Evolutionary conservation across 108 stramenopile genomes (phyloP).

Genomic region (Pseudonitzschia pungens): DNA sequence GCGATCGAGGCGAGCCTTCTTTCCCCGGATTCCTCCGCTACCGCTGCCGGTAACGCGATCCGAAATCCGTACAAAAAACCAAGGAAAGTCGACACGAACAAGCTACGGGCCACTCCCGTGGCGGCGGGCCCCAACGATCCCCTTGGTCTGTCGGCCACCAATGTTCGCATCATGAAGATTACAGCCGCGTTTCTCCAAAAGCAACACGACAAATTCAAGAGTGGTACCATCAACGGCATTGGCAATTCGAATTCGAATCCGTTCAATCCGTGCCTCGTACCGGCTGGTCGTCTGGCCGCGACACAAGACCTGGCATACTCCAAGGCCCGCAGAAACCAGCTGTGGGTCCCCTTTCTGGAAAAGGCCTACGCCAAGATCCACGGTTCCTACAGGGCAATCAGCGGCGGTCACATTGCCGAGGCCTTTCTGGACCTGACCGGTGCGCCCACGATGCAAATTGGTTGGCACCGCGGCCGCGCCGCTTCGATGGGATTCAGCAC

Average conservation of each 20-base stretch:
- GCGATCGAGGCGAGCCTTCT: conserved; percentile 37
- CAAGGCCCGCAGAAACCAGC: conserved; percentile 65
- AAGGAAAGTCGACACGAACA: neutral
- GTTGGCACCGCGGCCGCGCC: conserved; percentile 21
- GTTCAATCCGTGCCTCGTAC: neutral
- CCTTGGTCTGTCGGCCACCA: conserved; percentile 44
- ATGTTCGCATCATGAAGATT: conserved; percentile 33
- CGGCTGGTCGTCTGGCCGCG: conserved; percentile 26
- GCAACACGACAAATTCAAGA: neutral
- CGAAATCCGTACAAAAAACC: neutral
- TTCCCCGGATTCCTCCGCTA: neutral
- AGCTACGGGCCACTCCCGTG: neutral
- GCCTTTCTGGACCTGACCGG: conserved; percentile 87
- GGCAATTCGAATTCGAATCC: neutral
- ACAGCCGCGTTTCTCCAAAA: conserved; percentile 42
- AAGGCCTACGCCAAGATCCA: conserved; percentile 96
- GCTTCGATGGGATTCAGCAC: neutral
- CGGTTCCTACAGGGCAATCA: conserved; percentile 75
- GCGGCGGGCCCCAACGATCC: conserved; percentile 26
- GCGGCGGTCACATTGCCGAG: conserved; percentile 78
- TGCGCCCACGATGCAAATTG: conserved; percentile 54
- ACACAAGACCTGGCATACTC: conserved; percentile 69
- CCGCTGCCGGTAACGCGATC: neutral
- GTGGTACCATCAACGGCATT: neutral
- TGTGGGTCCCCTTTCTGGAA: conserved; percentile 95